phyloP scores from a whole-genome alignment of 192 early-diverging fungal genomes.

The Entomortierella parvispora region DNA sequence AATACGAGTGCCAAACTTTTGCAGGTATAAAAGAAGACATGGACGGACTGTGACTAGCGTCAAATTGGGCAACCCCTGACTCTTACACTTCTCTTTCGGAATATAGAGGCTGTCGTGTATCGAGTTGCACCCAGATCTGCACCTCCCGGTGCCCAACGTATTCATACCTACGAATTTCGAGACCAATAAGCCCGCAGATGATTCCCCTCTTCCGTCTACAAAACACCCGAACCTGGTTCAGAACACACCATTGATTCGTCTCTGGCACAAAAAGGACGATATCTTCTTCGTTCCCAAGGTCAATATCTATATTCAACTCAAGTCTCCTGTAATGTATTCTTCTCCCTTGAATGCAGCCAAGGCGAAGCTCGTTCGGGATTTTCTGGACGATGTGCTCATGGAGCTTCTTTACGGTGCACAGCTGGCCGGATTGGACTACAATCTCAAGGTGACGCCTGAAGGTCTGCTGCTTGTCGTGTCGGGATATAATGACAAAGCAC shows the following conservation, averaged over 20 bases:
- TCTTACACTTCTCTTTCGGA: constrained; percentile 58
- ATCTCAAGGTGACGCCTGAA: constrained; percentile 57
- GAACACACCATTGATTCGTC: constrained; percentile 63
- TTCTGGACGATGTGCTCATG: constrained; percentile 52
- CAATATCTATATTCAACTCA: constrained; percentile 70
- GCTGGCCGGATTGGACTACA: constrained; percentile 67
- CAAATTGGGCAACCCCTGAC: too few species aligned
- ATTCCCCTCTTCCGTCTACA: constrained; percentile 13
- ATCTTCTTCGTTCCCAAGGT: constrained; percentile 92
- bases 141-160: constrained; percentile 64
- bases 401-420: constrained; percentile 57
- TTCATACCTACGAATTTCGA: constrained; percentile 88
- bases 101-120: constrained; percentile 26
- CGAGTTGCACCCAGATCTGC: constrained; percentile 32
- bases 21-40: too few species aligned
- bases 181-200: constrained; percentile 54
- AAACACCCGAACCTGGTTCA: constrained; percentile 64
- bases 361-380: constrained; percentile 32
- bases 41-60: too few species aligned
- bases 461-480: constrained; percentile 69
- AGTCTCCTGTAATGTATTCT: not conserved
- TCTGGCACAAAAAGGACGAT: constrained; percentile 98
- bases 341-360: constrained; percentile 12
- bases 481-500: constrained; percentile 90
- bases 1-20: too few species aligned